Evolutionary conservation across 257 asterid genomes (phyloP).

Genomic region (Solanum acaule): DNA sequence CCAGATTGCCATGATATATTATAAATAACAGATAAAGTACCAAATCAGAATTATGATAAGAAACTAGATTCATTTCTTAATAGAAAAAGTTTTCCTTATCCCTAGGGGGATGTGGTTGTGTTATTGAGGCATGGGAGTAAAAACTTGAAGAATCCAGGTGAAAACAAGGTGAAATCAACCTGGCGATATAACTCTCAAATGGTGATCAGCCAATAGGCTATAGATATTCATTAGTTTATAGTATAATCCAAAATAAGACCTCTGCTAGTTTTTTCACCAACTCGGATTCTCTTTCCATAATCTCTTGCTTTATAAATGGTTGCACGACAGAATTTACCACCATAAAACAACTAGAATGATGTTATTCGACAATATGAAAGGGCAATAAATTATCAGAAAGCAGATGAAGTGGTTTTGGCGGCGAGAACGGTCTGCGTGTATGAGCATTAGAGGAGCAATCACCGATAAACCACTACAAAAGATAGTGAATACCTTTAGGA

Average conservation of each 20-base stretch:
- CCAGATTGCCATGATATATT: not conserved
- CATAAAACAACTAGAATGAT: too few species aligned
- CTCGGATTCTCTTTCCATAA: constrained; percentile 68
- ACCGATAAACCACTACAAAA: too few species aligned
- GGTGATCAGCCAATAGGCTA: not conserved
- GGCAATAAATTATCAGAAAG: too few species aligned
- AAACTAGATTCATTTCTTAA: not conserved
- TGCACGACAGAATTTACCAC: too few species aligned
- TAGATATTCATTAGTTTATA: not conserved
- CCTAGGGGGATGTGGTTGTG: not conserved
- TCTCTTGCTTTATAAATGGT: constrained; percentile 21
- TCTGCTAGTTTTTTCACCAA: constrained; percentile 67
- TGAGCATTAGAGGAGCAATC: too few species aligned
- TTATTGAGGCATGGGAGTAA: not conserved
- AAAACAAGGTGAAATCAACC: not conserved
- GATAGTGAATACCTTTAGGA: too few species aligned
- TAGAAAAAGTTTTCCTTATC: not conserved
- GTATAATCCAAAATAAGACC: constrained; percentile 33
- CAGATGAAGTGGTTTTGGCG: too few species aligned
- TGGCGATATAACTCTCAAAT: not conserved
- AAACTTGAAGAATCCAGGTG: not conserved
- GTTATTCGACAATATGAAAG: too few species aligned
- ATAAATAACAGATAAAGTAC: not conserved
- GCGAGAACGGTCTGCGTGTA: too few species aligned
- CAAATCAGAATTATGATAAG: not conserved